Base-by-base conservation (phyloP, 1,284 basidiomycete species). In the Fomitopsis palustris region DNA sequence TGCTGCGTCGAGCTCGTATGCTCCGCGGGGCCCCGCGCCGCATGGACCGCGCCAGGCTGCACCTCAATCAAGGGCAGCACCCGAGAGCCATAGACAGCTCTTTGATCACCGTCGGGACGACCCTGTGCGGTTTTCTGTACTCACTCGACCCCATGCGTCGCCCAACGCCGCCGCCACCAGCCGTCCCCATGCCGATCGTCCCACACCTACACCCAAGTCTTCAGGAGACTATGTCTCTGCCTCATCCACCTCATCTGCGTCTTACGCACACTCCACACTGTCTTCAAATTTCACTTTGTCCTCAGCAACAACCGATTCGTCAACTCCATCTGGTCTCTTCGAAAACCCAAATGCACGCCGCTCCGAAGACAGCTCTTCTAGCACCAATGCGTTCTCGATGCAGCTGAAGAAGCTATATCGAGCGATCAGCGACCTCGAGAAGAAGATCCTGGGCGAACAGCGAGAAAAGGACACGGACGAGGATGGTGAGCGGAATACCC, bases 91-190 rank as follows among this genome's bases (percentile, higher is more conserved):
- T 29, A 81, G 86, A 5, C 88, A 90, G 64, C 81, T 96, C 0
- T 95, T 94, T 61, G 92, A 95, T 69, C 89, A 88, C 61, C 79
- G 89, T 52, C 89, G 89, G 70, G 89, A 96, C 70, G 90, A 96
- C 70, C 91, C 93, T 0, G 84, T 94, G 45, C 83, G 87, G 7
- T 95, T 94, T 72, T 78, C 83, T 41, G 83, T 85, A 17, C 81
- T 86, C 53, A 74, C 82, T 1, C 82, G 83, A 25, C 82, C 86
- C 2, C 60, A 69, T 62, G 63, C 37, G 21, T 47, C 58, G 1
- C 35, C 57, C 29, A 53, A 59, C 2, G 56, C 65, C 14, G 25
- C 54, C 19, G 58, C 43, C n/a, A n/a, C n/a, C 41, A 57, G 57
- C 27, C 57, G 61, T 29, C 60, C 63, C 8, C 75, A 51, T 64